A percentile compares a stretch with the other conserved stretches of the same genome.
phyloP scores from a whole-genome alignment of 2,329 filamentous ascomycete genomes.

The Aspergillus transmontanensis region DNA sequence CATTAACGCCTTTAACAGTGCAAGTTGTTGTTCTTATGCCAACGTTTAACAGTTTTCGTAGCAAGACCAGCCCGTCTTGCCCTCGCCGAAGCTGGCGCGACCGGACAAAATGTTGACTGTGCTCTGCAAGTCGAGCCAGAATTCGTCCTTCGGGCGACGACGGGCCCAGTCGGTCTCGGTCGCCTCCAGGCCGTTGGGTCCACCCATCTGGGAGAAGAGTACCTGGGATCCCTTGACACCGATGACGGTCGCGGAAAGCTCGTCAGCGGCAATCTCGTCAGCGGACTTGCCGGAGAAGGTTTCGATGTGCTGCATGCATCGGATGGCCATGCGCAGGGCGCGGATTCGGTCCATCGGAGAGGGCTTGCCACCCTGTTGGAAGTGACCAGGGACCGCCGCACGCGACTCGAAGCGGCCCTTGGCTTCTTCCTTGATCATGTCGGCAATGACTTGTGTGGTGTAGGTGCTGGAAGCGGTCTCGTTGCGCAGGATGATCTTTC shows the following conservation, averaged over 20 bases:
- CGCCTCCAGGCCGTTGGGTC: conserved; percentile 68
- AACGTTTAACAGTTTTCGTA: conserved; percentile 23
- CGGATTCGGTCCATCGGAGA: conserved; percentile 95
- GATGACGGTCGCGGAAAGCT: conserved; percentile 77
- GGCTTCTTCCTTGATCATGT: conserved; percentile 93
- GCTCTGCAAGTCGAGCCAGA: conserved; percentile 79
- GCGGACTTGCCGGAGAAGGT: conserved; percentile 67
- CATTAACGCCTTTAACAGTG: conserved; percentile 2
- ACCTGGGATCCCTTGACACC: conserved; percentile 89
- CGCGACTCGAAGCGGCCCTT: conserved; percentile 90
- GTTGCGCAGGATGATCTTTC: conserved; percentile 94
- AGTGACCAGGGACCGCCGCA: conserved; percentile 88
- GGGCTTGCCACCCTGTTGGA: conserved; percentile 90
- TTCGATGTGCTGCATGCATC: conserved; percentile 91
- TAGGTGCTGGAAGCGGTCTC: conserved; percentile 91
- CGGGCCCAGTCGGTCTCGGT: conserved; percentile 92
- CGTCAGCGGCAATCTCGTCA: conserved; percentile 71
- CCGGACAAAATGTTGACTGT: conserved; percentile 85
- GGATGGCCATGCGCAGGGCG: conserved; percentile 87
- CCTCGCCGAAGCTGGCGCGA: conserved; percentile 51
- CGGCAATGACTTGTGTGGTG: conserved; percentile 87
- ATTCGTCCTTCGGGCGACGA: conserved; percentile 77
- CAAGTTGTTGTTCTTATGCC: background rate
- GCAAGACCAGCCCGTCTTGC: conserved; percentile 27
- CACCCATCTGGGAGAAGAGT: conserved; percentile 77